Conservation (phyloP, 768 basidiomycete genomes). For the Termitomyces sp. region DNA sequence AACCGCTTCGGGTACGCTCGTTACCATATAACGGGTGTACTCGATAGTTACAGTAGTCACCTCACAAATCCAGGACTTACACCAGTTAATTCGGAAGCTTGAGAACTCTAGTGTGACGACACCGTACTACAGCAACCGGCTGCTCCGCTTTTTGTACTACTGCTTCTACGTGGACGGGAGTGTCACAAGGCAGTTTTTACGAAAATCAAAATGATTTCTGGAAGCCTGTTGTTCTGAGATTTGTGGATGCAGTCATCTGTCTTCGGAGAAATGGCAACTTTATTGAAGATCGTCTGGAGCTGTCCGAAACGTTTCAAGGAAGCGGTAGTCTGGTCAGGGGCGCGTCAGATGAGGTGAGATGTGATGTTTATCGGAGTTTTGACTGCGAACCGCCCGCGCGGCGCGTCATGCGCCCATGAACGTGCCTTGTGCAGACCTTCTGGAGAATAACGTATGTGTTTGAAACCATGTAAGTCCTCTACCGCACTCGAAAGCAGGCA, state of each 20-base stretch:
- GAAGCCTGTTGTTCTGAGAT: neutral
- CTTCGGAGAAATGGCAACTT: neutral
- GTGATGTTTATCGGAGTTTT: neutral
- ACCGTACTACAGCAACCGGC: too few relatives aligned
- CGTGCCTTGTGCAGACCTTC: neutral
- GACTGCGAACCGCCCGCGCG: neutral
- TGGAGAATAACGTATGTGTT: neutral
- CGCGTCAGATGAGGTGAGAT: neutral
- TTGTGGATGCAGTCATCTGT: neutral
- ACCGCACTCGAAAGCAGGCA: neutral
- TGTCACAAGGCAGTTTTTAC: neutral
- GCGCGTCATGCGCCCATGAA: neutral
- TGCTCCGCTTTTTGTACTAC: neutral
- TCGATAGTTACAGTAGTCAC: too few relatives aligned
- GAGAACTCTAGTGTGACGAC: too few relatives aligned
- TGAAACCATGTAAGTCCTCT: neutral
- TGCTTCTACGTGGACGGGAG: neutral
- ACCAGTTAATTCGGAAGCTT: too few relatives aligned
- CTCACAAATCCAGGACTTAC: too few relatives aligned
- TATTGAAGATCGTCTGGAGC: neutral
- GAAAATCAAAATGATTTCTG: neutral
- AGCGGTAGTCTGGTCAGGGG: neutral
- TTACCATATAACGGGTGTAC: too few relatives aligned
- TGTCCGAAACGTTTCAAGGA: neutral
- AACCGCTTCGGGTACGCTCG: too few relatives aligned